Conservation (phyloP, 2,329 filamentous ascomycete genomes). For the Elsinoe batatas region DNA sequence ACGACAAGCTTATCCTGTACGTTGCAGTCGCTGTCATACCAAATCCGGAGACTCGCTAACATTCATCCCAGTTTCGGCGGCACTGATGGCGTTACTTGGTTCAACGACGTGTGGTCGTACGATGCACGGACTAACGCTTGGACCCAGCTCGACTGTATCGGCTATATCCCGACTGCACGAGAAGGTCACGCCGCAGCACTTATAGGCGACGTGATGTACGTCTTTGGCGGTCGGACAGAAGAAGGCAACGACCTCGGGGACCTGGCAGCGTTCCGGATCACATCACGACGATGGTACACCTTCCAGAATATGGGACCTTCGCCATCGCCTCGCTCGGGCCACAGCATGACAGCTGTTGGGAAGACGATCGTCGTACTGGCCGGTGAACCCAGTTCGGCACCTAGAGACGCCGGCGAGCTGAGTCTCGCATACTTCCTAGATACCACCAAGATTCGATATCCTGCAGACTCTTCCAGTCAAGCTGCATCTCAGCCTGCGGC, state of each 20-base stretch:
- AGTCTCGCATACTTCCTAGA: slow-evolving; percentile 86
- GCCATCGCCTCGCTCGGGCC: slow-evolving; percentile 83
- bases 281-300: slow-evolving; percentile 90
- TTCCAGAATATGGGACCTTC: slow-evolving; percentile 99
- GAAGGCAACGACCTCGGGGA: slow-evolving; percentile 89
- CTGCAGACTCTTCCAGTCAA: slow-evolving; percentile 43
- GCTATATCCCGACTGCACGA: slow-evolving; percentile 86
- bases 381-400: slow-evolving; percentile 84
- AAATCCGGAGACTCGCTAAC: slow-evolving; percentile 10
- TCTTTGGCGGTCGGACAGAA: slow-evolving; percentile 92
- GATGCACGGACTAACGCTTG: slow-evolving; percentile 75
- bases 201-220: slow-evolving; percentile 97
- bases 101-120: slow-evolving; percentile 98
- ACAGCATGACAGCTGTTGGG: slow-evolving; percentile 93
- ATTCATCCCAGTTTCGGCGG: slow-evolving; percentile 67
- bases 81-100: slow-evolving; percentile 93
- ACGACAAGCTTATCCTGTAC: slow-evolving; percentile 88
- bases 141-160: slow-evolving; percentile 88
- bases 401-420: slow-evolving; percentile 70
- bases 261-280: slow-evolving; percentile 73
- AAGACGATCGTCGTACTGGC: slow-evolving; percentile 89
- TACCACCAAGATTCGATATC: slow-evolving; percentile 92
- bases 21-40: slow-evolving; percentile 27
- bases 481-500: slow-evolving; percentile 2
- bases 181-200: slow-evolving; percentile 91